These are phyloP conservation scores for Carex cristatella DNA, from an alignment of 176 grass and related monocot genomes.

Conservation along the genomic window DNA sequence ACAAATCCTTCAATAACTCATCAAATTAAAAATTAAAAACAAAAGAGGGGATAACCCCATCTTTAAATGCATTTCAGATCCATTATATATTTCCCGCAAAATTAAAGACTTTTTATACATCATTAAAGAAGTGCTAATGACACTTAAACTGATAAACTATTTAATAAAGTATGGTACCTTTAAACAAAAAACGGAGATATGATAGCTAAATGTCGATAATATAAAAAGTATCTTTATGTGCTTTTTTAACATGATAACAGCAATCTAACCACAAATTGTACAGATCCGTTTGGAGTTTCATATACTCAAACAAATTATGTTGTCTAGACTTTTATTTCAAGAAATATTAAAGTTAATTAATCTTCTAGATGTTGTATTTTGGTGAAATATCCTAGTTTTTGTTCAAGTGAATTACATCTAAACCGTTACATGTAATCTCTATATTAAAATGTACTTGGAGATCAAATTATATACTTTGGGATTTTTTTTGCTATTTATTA, in stretches of 20 bases:
- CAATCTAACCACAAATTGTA: slow-evolving; percentile 20
- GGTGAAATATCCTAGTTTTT: not conserved
- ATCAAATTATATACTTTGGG: too few relatives aligned
- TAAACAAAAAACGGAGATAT: not conserved
- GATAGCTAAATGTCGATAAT: slow-evolving; percentile 9
- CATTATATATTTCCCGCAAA: not conserved
- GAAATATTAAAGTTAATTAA: not conserved
- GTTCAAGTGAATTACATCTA: not conserved
- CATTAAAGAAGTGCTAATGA: slow-evolving; percentile 16
- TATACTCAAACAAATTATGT: not conserved
- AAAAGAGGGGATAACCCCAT: not conserved
- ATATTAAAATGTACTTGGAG: too few relatives aligned
- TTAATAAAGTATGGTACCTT: not conserved
- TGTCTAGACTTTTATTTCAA: not conserved
- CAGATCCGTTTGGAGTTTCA: too few relatives aligned
- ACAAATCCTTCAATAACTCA: not conserved
- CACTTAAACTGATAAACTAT: slow-evolving; percentile 4
- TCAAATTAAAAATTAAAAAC: not conserved
- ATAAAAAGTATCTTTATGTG: not conserved
- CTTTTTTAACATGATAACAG: slow-evolving; percentile 6
- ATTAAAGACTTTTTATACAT: not conserved
- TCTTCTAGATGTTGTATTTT: not conserved
- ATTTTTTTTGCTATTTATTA: too few relatives aligned
- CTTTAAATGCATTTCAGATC: not conserved
- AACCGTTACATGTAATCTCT: too few relatives aligned